Base-by-base conservation (phyloP, 1,284 basidiomycete genomes). In the Stygiomarasmius scandens region DNA sequence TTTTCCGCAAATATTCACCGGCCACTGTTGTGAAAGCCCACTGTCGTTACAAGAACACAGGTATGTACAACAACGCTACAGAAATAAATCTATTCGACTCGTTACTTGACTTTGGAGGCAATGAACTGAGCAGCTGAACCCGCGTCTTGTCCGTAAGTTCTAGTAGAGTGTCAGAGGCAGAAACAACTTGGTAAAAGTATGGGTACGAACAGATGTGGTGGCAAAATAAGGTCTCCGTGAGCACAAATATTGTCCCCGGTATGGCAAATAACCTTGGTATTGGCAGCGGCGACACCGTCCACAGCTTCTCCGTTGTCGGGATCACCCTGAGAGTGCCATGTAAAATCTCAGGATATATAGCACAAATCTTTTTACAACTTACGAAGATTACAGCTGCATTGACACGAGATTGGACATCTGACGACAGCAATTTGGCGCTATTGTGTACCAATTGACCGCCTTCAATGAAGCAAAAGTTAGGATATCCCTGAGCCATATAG, bases 341-440 rank as follows among this genome's bases (percentile, higher is more conserved):
- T 19, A 48, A 29, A 47, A 38, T n/a, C 14, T 34, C 32, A 8
- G 23, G 25, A 32, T 25, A 24, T 24, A 54, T 25, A 46, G 16
- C 16, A 45, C 11, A 12, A 32, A 32, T 12, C 29, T 5, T 52
- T 16, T 23, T n/a, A 34, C 29, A 20, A 49, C 55, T 19, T 38
- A 63, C 60, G 25, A 64, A 64, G 36, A 58, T 64, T 11, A 64
- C 63, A 6, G 54, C 56, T 11, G 58, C 58, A 3, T 54, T 60
- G 49, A 61, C 56, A 49, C 41, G 60, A 3, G 47, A 16, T 3
- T 38, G 11, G 14, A 59, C 56, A 22, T 19, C 27, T 16, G 55
- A 0, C 12, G 60, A 44, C 9, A 63, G 29, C 38, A 49, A 45
- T 22, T 55, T 54, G 2, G 62, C 64, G 1, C 62, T 57, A 23